Evolutionary conservation across 192 early-diverging fungal species (phyloP).

Genomic region (Polychytrium aggregatum): DNA sequence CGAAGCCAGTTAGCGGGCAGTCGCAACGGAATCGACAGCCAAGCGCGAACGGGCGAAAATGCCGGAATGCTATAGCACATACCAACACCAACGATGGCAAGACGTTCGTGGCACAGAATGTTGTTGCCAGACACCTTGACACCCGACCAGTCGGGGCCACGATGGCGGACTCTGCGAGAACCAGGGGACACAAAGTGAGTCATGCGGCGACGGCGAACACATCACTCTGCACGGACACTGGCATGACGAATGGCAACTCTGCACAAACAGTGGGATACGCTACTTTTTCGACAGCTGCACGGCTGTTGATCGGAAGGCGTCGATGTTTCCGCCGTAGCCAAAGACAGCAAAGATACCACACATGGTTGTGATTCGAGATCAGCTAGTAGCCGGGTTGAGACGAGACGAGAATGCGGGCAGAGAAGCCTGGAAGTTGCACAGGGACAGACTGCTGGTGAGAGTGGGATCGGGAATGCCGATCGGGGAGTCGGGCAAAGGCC

Average conservation of each 20-base stretch:
- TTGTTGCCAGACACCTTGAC: slow-evolving; percentile 68
- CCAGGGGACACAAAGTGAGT: not conserved
- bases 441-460: too few relatives aligned
- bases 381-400: too few relatives aligned
- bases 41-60: not conserved
- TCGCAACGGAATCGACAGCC: not conserved
- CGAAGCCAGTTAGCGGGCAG: not conserved
- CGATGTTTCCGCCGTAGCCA: slow-evolving; percentile 69
- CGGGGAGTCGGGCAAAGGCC: too few relatives aligned
- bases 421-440: too few relatives aligned
- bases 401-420: too few relatives aligned
- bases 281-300: slow-evolving; percentile 81
- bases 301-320: slow-evolving; percentile 69
- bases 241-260: not conserved
- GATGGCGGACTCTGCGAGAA: slow-evolving; percentile 69
- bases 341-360: slow-evolving; percentile 96
- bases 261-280: not conserved
- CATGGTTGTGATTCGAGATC: too few relatives aligned
- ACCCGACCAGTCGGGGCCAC: slow-evolving; percentile 98
- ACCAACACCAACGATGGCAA: slow-evolving; percentile 98
- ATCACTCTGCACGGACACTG: not conserved
- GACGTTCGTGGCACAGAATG: slow-evolving; percentile 92
- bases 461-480: too few relatives aligned
- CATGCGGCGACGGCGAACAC: not conserved
- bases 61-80: slow-evolving; percentile 14